Conservation (phyloP, 441 rosid species). For the Capsella rubella region DNA sequence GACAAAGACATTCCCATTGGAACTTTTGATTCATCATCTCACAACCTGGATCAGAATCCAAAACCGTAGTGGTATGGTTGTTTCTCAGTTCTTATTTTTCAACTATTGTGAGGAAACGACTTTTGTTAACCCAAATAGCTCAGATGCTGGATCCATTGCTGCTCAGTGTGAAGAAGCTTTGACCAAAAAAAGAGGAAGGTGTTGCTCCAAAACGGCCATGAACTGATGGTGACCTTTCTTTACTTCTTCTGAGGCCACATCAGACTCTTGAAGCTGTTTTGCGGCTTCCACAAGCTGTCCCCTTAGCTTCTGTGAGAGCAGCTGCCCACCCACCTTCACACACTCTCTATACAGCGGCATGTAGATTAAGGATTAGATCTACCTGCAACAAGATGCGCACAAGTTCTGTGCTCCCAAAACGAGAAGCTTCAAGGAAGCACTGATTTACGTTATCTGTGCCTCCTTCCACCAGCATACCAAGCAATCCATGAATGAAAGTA, state of each 20-base stretch:
- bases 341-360: conserved; percentile 90
- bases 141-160: conserved; percentile 42
- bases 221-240: conserved; percentile 66
- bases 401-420: conserved; percentile 97
- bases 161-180: conserved; percentile 64
- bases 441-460: conserved; percentile 96
- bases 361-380: conserved; percentile 44
- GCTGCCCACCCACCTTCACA: conserved; percentile 57
- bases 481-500: conserved; percentile 81
- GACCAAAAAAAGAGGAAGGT: conserved; percentile 84
- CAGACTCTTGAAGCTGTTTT: conserved; percentile 72
- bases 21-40: conserved; percentile 66
- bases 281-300: conserved; percentile 91
- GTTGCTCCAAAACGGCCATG: conserved; percentile 76
- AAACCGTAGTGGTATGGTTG: conserved; percentile 8
- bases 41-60: conserved; percentile 54
- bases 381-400: conserved; percentile 94
- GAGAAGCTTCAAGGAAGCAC: conserved; percentile 97
- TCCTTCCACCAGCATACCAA: conserved; percentile 91
- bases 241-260: conserved; percentile 57
- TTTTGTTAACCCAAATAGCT: conserved; percentile 6
- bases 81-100: conserved; percentile 26
- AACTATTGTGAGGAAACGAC: conserved; percentile 8
- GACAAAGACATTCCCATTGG: conserved; percentile 32
- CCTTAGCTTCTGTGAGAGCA: conserved; percentile 80